Evolutionary conservation across 2,329 filamentous ascomycete genomes (phyloP).

Genomic region (Fusarium sp.): DNA sequence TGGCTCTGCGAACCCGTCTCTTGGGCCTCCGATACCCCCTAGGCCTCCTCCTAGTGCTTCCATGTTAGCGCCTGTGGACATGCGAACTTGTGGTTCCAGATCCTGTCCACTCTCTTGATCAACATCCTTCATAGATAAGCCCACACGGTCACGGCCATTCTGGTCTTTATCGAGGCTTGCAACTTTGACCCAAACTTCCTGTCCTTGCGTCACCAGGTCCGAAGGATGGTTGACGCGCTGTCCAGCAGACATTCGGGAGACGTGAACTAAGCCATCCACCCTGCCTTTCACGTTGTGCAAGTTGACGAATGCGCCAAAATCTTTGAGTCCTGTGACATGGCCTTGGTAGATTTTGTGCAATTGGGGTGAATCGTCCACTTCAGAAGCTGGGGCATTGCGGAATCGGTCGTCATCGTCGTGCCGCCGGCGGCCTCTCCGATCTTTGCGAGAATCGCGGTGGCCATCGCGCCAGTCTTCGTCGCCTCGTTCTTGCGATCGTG

Average conservation of each 20-base stretch:
- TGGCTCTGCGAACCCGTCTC: constrained; percentile 68
- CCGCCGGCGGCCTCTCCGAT: constrained; percentile 55
- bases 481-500: constrained; percentile 55
- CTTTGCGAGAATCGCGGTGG: constrained; percentile 49
- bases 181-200: constrained; percentile 93
- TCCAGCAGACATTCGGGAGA: constrained; percentile 88
- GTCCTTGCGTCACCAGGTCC: constrained; percentile 83
- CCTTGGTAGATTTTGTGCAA: constrained; percentile 92
- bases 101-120: constrained; percentile 91
- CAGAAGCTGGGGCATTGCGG: constrained; percentile 73
- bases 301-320: constrained; percentile 96
- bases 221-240: constrained; percentile 92
- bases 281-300: constrained; percentile 88
- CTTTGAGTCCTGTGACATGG: constrained; percentile 90
- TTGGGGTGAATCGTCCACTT: constrained; percentile 84
- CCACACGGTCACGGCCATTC: constrained; percentile 73
- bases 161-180: constrained; percentile 75
- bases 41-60: constrained; percentile 78
- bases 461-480: constrained; percentile 62
- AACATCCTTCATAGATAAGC: constrained; percentile 96
- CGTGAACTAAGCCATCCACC: constrained; percentile 92
- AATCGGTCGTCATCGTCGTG: constrained; percentile 70
- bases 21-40: constrained; percentile 58
- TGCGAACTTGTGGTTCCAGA: constrained; percentile 78
- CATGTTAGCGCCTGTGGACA: constrained; percentile 92